Evolutionary conservation across 1,284 basidiomycete species (phyloP).

Genomic region (Pseudozyma tsukubaensis): DNA sequence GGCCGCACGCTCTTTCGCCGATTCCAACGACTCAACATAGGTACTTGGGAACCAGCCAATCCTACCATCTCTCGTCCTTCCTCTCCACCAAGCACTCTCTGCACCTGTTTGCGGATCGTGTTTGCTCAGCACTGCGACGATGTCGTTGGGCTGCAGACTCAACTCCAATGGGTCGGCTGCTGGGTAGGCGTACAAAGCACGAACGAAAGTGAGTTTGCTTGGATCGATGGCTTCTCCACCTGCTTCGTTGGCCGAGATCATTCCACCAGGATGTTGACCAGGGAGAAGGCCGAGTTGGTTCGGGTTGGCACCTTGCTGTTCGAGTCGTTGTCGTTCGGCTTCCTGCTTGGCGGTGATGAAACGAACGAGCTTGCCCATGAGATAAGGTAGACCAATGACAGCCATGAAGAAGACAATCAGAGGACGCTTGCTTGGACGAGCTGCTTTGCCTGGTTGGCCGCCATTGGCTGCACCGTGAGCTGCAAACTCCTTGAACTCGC

Average conservation of each 20-base stretch:
- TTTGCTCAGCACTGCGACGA: slow-evolving; percentile 88
- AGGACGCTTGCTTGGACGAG: slow-evolving; percentile 80
- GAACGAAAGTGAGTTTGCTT: slow-evolving; percentile 82
- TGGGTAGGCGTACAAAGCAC: slow-evolving; percentile 83
- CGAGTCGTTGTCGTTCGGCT: slow-evolving; percentile 69
- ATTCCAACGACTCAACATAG: slow-evolving; percentile 67
- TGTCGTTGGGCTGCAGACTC: slow-evolving; percentile 85
- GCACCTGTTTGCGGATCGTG: slow-evolving; percentile 73
- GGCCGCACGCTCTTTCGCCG: slow-evolving; percentile 60
- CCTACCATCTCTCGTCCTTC: slow-evolving; percentile 89
- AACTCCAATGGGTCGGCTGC: slow-evolving; percentile 78
- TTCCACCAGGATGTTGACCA: slow-evolving; percentile 73
- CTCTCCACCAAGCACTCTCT: slow-evolving; percentile 93
- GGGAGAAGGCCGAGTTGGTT: slow-evolving; percentile 72
- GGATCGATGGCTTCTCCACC: slow-evolving; percentile 71
- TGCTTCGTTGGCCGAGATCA: slow-evolving; percentile 48
- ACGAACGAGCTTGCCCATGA: slow-evolving; percentile 89
- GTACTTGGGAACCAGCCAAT: slow-evolving; percentile 95
- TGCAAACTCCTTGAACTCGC: slow-evolving; percentile 66
- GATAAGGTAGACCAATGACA: slow-evolving; percentile 92
- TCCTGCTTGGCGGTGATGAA: slow-evolving; percentile 78
- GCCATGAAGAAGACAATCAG: slow-evolving; percentile 93
- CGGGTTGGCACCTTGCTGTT: slow-evolving; percentile 64
- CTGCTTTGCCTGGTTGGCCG: slow-evolving; percentile 38
- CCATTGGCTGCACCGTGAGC: slow-evolving; percentile 35